Evolutionary conservation across 2,329 filamentous ascomycete genomes (phyloP).

Genomic region (Pseudogymnoascus sp.): DNA sequence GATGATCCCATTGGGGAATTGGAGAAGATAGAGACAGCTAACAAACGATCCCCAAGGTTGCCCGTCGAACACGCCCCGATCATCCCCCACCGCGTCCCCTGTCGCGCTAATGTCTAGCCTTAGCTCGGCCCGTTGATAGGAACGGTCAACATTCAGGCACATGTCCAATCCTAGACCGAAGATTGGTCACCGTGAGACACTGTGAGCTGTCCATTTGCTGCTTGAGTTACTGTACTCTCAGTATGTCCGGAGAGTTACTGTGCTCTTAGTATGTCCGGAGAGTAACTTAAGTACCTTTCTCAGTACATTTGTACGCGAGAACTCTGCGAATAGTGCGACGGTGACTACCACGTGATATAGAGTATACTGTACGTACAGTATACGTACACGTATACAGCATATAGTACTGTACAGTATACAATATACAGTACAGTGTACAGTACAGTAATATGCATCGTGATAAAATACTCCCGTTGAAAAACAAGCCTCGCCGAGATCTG

Average conservation of each 20-base stretch:
- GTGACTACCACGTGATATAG: background rate
- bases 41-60: background rate
- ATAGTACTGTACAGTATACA: background rate
- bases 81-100: background rate
- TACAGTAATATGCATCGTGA: background rate
- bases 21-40: background rate
- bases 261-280: too few relatives aligned
- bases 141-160: background rate
- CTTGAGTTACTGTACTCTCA: background rate
- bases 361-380: too few relatives aligned
- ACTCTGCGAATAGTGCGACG: background rate
- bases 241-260: background rate
- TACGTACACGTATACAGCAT: too few relatives aligned
- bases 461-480: background rate
- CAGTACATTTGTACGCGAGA: background rate
- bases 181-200: background rate
- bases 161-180: background rate
- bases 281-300: background rate
- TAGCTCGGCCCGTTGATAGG: background rate
- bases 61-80: too few relatives aligned
- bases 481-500: background rate
- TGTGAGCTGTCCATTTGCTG: background rate
- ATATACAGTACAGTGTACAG: background rate
- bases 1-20: background rate
- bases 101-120: background rate